Evolutionary conservation across 257 asterid species (phyloP).

Genomic region (Gynochthodes officinalis): DNA sequence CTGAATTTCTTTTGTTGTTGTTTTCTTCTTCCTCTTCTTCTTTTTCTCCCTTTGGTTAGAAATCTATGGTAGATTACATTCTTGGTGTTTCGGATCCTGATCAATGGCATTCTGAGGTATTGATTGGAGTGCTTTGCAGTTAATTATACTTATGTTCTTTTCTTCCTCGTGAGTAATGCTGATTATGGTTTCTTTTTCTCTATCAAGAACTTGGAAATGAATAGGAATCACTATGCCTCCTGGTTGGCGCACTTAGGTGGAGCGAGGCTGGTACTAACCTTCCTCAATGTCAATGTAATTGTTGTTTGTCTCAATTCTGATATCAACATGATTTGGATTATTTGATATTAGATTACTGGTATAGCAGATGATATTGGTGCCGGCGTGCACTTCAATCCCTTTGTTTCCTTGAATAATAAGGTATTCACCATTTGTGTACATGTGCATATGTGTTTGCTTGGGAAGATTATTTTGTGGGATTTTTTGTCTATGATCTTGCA

Average conservation of each 20-base stretch:
- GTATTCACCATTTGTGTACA: constrained; percentile 34
- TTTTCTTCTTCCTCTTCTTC: no score
- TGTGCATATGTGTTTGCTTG: constrained; percentile 6
- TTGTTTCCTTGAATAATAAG: constrained; percentile 52
- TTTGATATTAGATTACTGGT: constrained; percentile 45
- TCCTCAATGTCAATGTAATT: constrained; percentile 12
- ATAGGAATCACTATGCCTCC: constrained; percentile 74
- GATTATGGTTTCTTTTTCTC: constrained; percentile 11
- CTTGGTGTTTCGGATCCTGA: constrained; percentile 83
- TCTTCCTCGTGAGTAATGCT: constrained; percentile 10
- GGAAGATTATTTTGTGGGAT: neutral
- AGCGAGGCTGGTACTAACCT: constrained; percentile 59
- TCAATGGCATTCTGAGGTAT: constrained; percentile 85
- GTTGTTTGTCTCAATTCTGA: neutral
- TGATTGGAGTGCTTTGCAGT: constrained; percentile 18
- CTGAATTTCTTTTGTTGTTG: neutral
- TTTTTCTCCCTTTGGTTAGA: no score
- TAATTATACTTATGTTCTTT: neutral
- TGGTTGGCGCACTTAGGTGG: constrained; percentile 84
- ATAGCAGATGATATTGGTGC: constrained; percentile 74
- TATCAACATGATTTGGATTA: constrained; percentile 4
- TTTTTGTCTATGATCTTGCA: constrained; percentile 1
- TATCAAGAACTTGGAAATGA: constrained; percentile 63
- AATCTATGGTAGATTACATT: constrained; percentile 80
- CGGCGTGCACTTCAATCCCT: constrained; percentile 88